Conservation (phyloP, 495 filamentous ascomycete genomes). For the Lophium mytilinum region DNA sequence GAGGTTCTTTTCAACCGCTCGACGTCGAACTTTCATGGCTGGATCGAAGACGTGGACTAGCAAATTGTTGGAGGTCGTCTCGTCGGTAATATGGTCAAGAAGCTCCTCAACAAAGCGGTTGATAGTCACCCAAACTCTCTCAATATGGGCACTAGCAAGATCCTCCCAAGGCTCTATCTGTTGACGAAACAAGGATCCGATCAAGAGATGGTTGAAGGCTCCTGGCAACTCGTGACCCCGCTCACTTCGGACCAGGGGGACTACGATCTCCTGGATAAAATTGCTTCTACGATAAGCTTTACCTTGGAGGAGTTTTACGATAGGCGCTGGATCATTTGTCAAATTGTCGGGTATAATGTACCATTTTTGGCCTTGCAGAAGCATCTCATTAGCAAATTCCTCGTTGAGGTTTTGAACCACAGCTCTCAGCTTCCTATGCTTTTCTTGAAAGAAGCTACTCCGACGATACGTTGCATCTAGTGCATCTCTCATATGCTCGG, state of each 20-base stretch:
- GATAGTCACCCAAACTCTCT: neutral
- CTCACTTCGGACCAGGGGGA: neutral
- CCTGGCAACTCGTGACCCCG: constrained; percentile 8
- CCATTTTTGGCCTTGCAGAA: constrained; percentile 7
- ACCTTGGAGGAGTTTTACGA: neutral
- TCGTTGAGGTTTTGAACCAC: constrained; percentile 11
- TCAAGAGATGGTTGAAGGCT: constrained; percentile 3
- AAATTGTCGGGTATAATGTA: constrained; percentile 2
- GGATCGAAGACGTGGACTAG: constrained; percentile 7
- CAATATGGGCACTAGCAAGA: constrained; percentile 6
- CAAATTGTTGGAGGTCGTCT: constrained; percentile 6
- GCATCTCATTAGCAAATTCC: constrained; percentile 8
- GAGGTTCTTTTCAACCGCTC: neutral
- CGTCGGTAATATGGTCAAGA: constrained; percentile 4
- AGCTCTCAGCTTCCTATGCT: neutral
- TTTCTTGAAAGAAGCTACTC: neutral
- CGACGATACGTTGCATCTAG: constrained; percentile 6
- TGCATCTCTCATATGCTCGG: neutral
- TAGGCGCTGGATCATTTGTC: neutral
- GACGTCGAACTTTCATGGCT: neutral
- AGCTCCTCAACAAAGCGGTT: constrained; percentile 1
- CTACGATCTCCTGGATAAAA: neutral
- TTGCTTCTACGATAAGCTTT: neutral
- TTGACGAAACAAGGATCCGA: constrained; percentile 7
- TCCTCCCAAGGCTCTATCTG: constrained; percentile 13